Base-by-base conservation (phyloP, 2,329 filamentous ascomycete species). In the Neonectria magnoliae region DNA sequence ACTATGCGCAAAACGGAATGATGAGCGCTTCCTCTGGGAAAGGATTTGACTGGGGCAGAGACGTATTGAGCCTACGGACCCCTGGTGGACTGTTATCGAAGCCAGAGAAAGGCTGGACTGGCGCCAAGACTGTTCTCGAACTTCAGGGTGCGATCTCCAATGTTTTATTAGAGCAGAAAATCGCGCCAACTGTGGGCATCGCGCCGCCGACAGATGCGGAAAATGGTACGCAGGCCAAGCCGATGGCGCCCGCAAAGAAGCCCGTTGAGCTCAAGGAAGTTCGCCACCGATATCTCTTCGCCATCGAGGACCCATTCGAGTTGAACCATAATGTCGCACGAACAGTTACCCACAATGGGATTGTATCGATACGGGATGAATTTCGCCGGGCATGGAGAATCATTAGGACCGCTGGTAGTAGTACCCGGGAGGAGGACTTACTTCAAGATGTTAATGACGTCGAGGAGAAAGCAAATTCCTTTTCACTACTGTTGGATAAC, bases 221-320 rank as follows among this genome's bases (percentile, higher is more conserved):
- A 6, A 53, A 47, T 29, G 58, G 45, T 16, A 29, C 50, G 22
- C 67, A 70, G 10, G 42, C 55, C 2, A 71, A 68, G 29, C 64
- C 64, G 20, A 56, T 57, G 5, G 65, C 66, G n/a, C 65, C 67
- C 7, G 60, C 66, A 27, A 73, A 10, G n/a, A 81, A 79, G 56
- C 68, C 75, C 11, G 74, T 74, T 5, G 82, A 85, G 33, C 73
- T 86, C 55, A 92, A 91, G 71, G 92, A 94, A 73, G 85, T 95
- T 14, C 88, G 92, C 2, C 88, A 94, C 73, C 88, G 93, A 13
- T 97, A 93, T 76, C 85, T 97, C 5, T 92, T 97, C 69, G 93
- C 93, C 33, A 94, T 98, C 65, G 94, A 97, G 76, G 94, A 97
- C 76, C 94, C 94, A 0, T 97, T 97, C 73, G 93, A 97, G 80